Evolutionary conservation across 2,329 filamentous ascomycete genomes (phyloP), one percentile per base, ranked within the genome.

Genomic region (Epichloe aotearoae): DNA sequence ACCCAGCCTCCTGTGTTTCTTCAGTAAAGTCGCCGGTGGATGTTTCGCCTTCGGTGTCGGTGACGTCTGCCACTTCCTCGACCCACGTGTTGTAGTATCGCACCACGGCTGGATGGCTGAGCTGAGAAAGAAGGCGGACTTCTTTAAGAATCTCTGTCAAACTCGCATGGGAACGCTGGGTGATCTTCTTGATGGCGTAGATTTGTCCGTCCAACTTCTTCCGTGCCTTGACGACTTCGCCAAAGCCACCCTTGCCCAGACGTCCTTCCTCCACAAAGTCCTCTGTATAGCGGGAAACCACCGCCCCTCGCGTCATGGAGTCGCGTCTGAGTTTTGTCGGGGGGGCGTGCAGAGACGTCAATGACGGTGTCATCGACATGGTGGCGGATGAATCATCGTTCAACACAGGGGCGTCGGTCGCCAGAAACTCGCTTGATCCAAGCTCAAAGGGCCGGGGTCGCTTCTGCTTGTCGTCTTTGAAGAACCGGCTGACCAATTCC

Each of bases 151-250:
- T 83, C 62, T 95, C 86, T 0, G 86, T 90, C 39, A 97, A 73
- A 52, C 86, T 87, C 52, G 83, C 77, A 26, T 85, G 79, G 1
- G 88, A 88, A 48, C 84, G 83, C 58, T 93, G 87, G 1, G 83
- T 88, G 54, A 98, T 93, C 64, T 97, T 96, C 66, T 98, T 98
- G 63, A 98, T 87, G 17, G 93, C 93, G 67, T 97, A 98, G 42
- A 94, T 84, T 52, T 90, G 86, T 1, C 88, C 88, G 63, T 97
- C 93, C 4, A 96, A 79, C 69, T 93, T 95, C 66, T 95, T 95
- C 34, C 91, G 80, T 3, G 91, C 91, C 65, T 95, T 94, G 50
- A 97, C 88, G 20, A 98, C 93, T 67, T 96, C 88, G 5, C 93
- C 93, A 67, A 95, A 98, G 0, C 91, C 93, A 42, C 93, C 93